Conservation (phyloP, 148 eudicot genomes). For the Tetragonia tetragonoides region DNA sequence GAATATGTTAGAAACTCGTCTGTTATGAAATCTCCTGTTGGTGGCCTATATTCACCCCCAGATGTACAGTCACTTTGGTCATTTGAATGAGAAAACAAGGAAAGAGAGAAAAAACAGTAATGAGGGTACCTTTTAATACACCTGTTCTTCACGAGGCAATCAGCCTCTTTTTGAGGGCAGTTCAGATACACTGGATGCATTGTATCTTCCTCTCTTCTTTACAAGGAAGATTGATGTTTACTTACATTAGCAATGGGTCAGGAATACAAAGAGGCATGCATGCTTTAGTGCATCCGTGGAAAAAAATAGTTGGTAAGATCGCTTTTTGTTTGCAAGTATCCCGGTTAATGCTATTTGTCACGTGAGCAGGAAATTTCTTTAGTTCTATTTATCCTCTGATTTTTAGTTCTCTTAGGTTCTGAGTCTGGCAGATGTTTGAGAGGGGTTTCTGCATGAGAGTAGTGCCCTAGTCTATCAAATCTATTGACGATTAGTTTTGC, state of each 20-base stretch:
- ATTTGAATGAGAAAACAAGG: slow-evolving; percentile 52
- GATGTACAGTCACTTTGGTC: slow-evolving; percentile 97
- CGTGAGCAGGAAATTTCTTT: slow-evolving; percentile 24
- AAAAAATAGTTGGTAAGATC: slow-evolving; percentile 11
- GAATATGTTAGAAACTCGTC: slow-evolving; percentile 56
- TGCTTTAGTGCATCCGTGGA: slow-evolving; percentile 45
- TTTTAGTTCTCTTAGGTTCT: background rate
- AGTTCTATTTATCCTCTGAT: background rate
- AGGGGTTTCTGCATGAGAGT: background rate
- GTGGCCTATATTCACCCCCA: slow-evolving; percentile 74
- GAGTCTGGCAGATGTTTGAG: background rate
- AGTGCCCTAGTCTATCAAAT: too few species aligned
- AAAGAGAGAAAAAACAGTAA: slow-evolving; percentile 32
- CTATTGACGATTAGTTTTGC: too few species aligned
- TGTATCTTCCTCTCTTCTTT: slow-evolving; percentile 62
- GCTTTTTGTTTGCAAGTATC: slow-evolving; percentile 11
- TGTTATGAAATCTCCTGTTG: slow-evolving; percentile 54
- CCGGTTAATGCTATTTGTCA: slow-evolving; percentile 6
- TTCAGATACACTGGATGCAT: slow-evolving; percentile 46
- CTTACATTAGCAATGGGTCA: slow-evolving; percentile 52
- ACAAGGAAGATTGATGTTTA: slow-evolving; percentile 47
- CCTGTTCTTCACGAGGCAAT: slow-evolving; percentile 52
- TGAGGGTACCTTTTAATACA: slow-evolving; percentile 52
- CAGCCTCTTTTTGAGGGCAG: slow-evolving; percentile 55
- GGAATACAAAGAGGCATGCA: slow-evolving; percentile 48